Evolutionary conservation across 129 eudicot genomes (phyloP).

Genomic region (Arctium minus): DNA sequence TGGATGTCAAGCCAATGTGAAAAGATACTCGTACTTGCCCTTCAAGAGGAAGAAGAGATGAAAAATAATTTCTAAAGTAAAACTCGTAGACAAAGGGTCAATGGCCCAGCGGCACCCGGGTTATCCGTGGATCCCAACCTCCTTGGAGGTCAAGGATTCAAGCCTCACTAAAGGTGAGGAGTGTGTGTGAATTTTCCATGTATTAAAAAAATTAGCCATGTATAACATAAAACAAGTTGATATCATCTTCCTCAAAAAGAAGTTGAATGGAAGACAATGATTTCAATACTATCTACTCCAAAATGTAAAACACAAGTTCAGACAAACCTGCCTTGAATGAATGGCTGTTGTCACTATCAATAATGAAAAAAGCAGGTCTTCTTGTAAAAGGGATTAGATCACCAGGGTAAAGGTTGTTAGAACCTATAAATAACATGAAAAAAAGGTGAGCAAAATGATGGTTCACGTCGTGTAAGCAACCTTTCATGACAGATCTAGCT

Average conservation of each 20-base stretch:
- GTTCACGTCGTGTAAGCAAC: not conserved
- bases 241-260: not conserved
- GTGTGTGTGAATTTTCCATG: not conserved
- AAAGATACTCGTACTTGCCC: too few species aligned
- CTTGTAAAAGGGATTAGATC: slow-evolving; percentile 92
- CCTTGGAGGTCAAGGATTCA: too few species aligned
- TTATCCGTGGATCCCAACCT: too few species aligned
- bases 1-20: too few species aligned
- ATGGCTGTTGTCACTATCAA: slow-evolving; percentile 96
- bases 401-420: slow-evolving; percentile 72
- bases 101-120: too few species aligned
- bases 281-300: not conserved
- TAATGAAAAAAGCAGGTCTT: slow-evolving; percentile 81
- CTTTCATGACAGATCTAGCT: not conserved
- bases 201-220: not conserved
- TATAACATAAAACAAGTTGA: not conserved
- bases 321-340: slow-evolving; percentile 99
- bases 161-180: not conserved
- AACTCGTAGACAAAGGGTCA: too few species aligned
- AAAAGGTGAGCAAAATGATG: not conserved
- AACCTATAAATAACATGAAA: slow-evolving; percentile 53
- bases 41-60: too few species aligned
- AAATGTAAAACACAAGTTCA: slow-evolving; percentile 28
- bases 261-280: not conserved
- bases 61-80: too few species aligned